Conservation (phyloP, 306 rosid species). For the Quercus bicolor region DNA sequence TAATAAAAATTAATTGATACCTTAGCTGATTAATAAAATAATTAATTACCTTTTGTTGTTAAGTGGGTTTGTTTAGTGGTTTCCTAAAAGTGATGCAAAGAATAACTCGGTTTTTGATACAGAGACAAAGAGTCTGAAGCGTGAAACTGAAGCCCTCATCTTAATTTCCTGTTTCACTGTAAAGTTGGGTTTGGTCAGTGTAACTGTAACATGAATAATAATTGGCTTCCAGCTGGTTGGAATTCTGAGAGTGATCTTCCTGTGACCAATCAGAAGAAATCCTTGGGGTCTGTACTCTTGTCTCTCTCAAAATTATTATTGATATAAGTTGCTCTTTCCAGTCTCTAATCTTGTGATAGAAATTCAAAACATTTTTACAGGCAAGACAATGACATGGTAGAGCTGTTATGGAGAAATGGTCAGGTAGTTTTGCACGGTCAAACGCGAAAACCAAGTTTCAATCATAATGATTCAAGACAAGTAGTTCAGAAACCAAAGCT, state of each 20-base stretch:
- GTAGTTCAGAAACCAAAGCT: constrained; percentile 32
- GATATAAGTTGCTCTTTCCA: background rate
- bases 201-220: constrained; percentile 44
- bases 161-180: constrained; percentile 32
- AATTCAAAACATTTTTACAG: constrained; percentile 40
- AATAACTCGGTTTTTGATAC: constrained; percentile 2
- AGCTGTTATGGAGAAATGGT: constrained; percentile 83
- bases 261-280: constrained; percentile 49
- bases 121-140: background rate
- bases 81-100: background rate
- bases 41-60: background rate
- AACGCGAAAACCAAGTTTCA: constrained; percentile 36
- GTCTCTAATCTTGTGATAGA: constrained; percentile 7
- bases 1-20: background rate
- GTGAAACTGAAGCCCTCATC: constrained; percentile 13
- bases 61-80: background rate
- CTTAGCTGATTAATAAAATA: background rate
- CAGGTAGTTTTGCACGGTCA: constrained; percentile 76
- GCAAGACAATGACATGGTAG: constrained; percentile 64
- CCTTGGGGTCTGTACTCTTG: constrained; percentile 46
- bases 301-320: background rate
- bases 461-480: constrained; percentile 39
- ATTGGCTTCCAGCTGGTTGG: constrained; percentile 48
- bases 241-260: constrained; percentile 52
- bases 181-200: constrained; percentile 22